Conservation (phyloP, 2,329 filamentous ascomycete genomes). For the Ceratocystis colombiana region DNA sequence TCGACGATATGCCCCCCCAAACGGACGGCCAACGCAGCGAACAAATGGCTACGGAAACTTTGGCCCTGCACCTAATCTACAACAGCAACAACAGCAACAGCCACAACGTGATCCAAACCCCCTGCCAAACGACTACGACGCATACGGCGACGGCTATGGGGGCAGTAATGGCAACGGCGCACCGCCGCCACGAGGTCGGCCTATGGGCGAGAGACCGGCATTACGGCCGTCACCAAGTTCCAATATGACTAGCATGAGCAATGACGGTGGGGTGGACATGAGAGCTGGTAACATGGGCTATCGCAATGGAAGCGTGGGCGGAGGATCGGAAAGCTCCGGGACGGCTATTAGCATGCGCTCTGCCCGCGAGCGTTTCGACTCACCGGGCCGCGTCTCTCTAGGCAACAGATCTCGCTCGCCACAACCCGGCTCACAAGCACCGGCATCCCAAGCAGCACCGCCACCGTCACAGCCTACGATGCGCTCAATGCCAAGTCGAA, state of each 20-base stretch:
- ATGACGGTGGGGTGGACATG: slow-evolving; percentile 19
- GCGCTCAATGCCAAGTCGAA: slow-evolving; percentile 33
- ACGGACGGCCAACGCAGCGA: slow-evolving; percentile 20
- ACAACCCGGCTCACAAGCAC: slow-evolving; percentile 17
- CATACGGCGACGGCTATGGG: slow-evolving; percentile 40
- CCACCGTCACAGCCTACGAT: slow-evolving; percentile 20
- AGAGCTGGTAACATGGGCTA: slow-evolving; percentile 15
- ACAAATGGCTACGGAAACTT: slow-evolving; percentile 40
- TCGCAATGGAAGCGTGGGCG: slow-evolving; percentile 22
- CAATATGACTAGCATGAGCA: neutral
- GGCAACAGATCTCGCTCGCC: slow-evolving; percentile 22
- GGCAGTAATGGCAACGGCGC: slow-evolving; percentile 30
- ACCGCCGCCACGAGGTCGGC: slow-evolving; percentile 23
- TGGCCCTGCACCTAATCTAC: slow-evolving; percentile 28
- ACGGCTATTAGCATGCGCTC: slow-evolving; percentile 22
- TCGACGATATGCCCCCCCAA: slow-evolving; percentile 20
- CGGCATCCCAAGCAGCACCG: neutral
- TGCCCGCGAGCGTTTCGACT: slow-evolving; percentile 22
- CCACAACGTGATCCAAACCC: slow-evolving; percentile 13
- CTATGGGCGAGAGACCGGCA: slow-evolving; percentile 19
- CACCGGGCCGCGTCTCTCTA: slow-evolving; percentile 18
- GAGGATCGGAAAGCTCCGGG: slow-evolving; percentile 20
- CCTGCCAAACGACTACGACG: slow-evolving; percentile 40
- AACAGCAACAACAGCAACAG: neutral
- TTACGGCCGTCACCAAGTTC: slow-evolving; percentile 5